Base-by-base conservation (phyloP, 169 alveolate genomes). In the Theileria equi region DNA sequence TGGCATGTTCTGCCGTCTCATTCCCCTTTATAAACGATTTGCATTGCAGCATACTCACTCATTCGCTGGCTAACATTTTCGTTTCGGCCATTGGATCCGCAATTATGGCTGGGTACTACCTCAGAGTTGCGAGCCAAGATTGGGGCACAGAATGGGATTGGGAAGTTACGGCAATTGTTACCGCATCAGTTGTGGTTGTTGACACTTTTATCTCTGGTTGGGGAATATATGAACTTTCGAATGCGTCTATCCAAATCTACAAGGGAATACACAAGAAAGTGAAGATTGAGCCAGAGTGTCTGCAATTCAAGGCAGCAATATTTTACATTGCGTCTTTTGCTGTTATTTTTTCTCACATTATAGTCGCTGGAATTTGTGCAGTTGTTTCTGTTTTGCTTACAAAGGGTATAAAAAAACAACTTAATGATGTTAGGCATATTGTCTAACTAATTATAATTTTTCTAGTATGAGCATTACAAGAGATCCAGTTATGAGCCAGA, bases 101-200 rank as follows among this genome's bases (percentile, higher is more conserved):
- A 17, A 57, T 63, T 25, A 69, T 57, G 77, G 78, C 81, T 1
- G 61, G 63, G 5, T 63, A 61, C 23, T 80, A 74, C 43, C 61
- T 57, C 19, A 66, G 36, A 31, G 47, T 71, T 41, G 58, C 80
- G 13, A 53, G 41, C 29, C 38, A 57, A 36, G 68, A 36, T 41
- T 36, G 66, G 73, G 80, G 88, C 3, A 85, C 92, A 10, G 92
- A 85, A 49, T 60, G 45, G 16, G 92, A 80, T 48, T 85, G 92
- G 92, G 60, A 67, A 19, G 21, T 54, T 35, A 82, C 84, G 11
- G 77, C 88, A 5, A 26, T 59, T 11, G 65, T 80, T 25, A 68
- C 92, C 40, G 84, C 78, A 7, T 73, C 85, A 35, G 63, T 85
- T 73, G 87, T 74, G 19, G 72, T 85, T 26, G 57, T 85, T 8